Base-by-base conservation (phyloP, 306 rosid species). In the Cicer cuneatum region DNA sequence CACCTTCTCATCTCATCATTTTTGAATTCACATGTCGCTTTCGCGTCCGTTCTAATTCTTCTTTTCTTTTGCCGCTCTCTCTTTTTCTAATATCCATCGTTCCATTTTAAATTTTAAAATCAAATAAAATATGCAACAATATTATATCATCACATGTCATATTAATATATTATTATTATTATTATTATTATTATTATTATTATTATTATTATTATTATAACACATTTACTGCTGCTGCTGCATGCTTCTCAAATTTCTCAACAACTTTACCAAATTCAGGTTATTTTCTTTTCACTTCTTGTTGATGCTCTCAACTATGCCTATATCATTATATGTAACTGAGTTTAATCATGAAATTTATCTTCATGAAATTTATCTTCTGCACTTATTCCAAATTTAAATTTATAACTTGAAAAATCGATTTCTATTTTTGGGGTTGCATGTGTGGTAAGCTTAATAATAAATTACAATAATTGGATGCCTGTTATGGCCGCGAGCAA, bases 21-120 rank as follows among this genome's bases (percentile, higher is more conserved):
- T 83, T 83, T 70, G 61, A 75, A 77, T 73, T 81, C 48, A 43
- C 49, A 70, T 9, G 72, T 73, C 72, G 46, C 87, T 77, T 81
- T 84, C 72, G 69, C 85, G 48, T 84, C 45, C 63, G 9, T 65
- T 77, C 67, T 59, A 42, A 19, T 69, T 33, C 72, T 69, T 74
- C 58, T 72, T 41, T 18, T n/a, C 8, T 69, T 80, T 84, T 77
- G 83, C 68, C 87, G 87, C 85, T 46, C 73, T 66, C 87, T 76
- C 79, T 77, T 69, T 81, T 72, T 76, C 81, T 40, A 72, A 58
- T 42, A 66, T 39, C 73, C n/a, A 73, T 80, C 38, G 12, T 6
- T 39, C 8, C 12, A 38, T 67, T 67, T 73, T 64, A 48, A 67
- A 73, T 21, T 80, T 57, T 6, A 18, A 13, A 10, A 42, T 2